phyloP scores from a whole-genome alignment of 257 asterid genomes.

The Anisodus tanguticus region DNA sequence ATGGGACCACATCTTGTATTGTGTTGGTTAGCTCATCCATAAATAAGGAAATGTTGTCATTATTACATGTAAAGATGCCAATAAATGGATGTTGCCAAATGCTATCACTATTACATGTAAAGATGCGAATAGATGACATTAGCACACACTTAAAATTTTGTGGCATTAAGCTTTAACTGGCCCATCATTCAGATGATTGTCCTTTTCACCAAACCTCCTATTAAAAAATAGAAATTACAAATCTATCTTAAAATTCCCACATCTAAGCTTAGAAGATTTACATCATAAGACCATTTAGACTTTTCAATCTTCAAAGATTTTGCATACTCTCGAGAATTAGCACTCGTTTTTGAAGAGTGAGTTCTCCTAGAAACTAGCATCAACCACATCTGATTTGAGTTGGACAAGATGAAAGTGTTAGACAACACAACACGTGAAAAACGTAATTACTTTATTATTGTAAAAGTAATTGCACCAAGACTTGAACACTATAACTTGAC shows the following conservation, averaged over 20 bases:
- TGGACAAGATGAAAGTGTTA: slow-evolving; percentile 10
- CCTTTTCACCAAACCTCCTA: background rate
- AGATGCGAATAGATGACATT: too few relatives aligned
- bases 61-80: too few relatives aligned
- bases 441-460: too few relatives aligned
- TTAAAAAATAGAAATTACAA: background rate
- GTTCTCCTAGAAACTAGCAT: background rate
- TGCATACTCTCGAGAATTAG: slow-evolving; percentile 18
- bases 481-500: too few relatives aligned
- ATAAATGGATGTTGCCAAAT: too few relatives aligned
- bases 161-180: background rate
- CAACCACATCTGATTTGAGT: slow-evolving; percentile 9
- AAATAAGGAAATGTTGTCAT: too few relatives aligned
- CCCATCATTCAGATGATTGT: background rate
- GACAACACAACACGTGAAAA: too few relatives aligned
- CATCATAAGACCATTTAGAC: slow-evolving; percentile 10
- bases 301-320: background rate
- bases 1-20: too few relatives aligned
- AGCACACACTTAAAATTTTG: background rate
- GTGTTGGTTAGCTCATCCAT: too few relatives aligned
- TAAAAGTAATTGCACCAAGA: too few relatives aligned
- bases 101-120: too few relatives aligned
- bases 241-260: background rate
- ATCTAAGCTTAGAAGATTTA: background rate
- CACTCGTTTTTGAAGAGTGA: background rate